Base-by-base conservation (phyloP, 208 protist genomes). In the Acanthamoeba healyi region DNA sequence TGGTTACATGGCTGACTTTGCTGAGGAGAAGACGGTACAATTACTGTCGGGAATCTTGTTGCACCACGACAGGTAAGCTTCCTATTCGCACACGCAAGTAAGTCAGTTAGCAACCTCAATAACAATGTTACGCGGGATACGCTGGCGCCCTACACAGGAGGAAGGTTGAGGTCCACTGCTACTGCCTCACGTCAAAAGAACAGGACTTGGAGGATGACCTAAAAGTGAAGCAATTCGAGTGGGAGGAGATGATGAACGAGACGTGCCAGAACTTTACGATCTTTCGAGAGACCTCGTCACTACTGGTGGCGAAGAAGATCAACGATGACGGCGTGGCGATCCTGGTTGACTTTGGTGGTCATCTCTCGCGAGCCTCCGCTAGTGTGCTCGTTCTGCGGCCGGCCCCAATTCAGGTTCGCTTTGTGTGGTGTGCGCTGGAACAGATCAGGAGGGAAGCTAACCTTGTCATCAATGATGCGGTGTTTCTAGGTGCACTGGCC, bases 241-340 rank as follows among this genome's bases (percentile, higher is more conserved):
- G 65, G 65, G 65, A 74, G 19, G 65, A 40, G 32, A 74, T 74
- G 36, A 74, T 74, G 65, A 74, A 42, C 32, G 65, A 74, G 36
- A 40, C 36, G 65, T 74, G 65, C 65, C 32, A 74, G 24, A 9
- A 74, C 0, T 74, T 74, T 22, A 40, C 5, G 9, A 22, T 40
- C 65, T 74, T 74, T 29, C n/a, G 36, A 0, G 12, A 42, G 0
- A 22, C 26, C 9, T 34, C n/a, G n/a, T 29, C 65, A 19, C 65
- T 74, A 29, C 2, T 42, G 12, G 65, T 38, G 36, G 65, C 65
- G 12, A 74, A 74, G 65, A 40, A 42, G 32, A 74, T 74, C 26
- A 9, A 74, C 65, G 65, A 34, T 19, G 65, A 74, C 22, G 15
- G 22, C 17, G 19, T 74, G 19, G 14, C 36, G n/a, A 10, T 74